A percentile compares a stretch with the other conserved stretches of the same genome.
Evolutionary conservation across 371 early-diverging fungal genomes (phyloP).

Genomic region (Batkoa obscura): DNA sequence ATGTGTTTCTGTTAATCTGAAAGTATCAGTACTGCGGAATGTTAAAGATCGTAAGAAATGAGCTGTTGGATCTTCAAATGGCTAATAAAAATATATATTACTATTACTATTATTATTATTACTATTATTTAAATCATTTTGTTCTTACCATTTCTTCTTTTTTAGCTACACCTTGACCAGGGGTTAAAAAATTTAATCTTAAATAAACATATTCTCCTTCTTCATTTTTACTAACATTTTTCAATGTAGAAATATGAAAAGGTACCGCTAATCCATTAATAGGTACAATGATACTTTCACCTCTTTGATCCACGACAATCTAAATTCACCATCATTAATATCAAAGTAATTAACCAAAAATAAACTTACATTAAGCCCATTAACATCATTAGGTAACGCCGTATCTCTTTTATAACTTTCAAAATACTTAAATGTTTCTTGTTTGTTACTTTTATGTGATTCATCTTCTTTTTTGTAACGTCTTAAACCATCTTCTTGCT

Average conservation of each 20-base stretch:
- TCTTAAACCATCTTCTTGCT: constrained; percentile 56
- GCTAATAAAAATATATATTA: constrained; percentile 14
- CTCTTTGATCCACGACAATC: constrained; percentile 81
- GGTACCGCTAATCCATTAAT: constrained; percentile 96
- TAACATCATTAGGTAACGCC: constrained; percentile 55
- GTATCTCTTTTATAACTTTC: constrained; percentile 88
- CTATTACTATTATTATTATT: not conserved
- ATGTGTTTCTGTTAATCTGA: constrained; percentile 66
- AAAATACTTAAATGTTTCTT: constrained; percentile 60
- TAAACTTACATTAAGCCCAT: constrained; percentile 30
- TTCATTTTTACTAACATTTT: constrained; percentile 88
- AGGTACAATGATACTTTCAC: constrained; percentile 83
- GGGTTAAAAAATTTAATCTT: constrained; percentile 92
- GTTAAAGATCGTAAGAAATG: constrained; percentile 84
- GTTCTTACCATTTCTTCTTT: constrained; percentile 50
- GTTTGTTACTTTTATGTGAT: constrained; percentile 34
- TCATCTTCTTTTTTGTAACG: constrained; percentile 49
- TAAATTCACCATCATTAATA: constrained; percentile 9
- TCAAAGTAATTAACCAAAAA: not conserved
- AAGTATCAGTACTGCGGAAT: constrained; percentile 70
- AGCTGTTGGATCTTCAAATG: constrained; percentile 73
- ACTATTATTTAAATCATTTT: too few species aligned
- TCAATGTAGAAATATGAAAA: constrained; percentile 94
- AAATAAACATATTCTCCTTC: constrained; percentile 89
- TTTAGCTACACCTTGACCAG: constrained; percentile 79